Percentiles rank a stretch among this genome's conserved stretches.
Evolutionary conservation across 257 asterid species (phyloP).

Genomic region (Solanum appendiculatum): DNA sequence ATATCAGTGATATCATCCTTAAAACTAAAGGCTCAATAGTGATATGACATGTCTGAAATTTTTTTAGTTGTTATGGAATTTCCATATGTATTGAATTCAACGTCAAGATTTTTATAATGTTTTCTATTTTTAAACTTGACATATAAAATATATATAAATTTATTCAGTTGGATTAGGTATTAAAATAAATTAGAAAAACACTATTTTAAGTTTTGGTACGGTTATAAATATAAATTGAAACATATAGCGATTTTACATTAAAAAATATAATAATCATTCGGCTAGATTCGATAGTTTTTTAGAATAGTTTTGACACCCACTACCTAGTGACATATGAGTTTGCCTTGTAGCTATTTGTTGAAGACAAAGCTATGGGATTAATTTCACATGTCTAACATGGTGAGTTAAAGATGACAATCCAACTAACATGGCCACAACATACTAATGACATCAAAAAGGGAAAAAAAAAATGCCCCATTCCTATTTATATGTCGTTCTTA

Average conservation of each 20-base stretch:
- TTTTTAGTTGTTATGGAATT: not conserved
- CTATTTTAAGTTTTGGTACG: not conserved
- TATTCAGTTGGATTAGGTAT: not conserved
- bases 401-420: not conserved
- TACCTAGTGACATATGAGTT: not conserved
- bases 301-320: not conserved
- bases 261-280: not conserved
- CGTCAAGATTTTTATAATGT: not conserved
- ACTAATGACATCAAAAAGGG: not conserved
- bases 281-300: not conserved
- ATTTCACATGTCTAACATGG: not conserved
- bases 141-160: not conserved
- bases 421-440: not conserved
- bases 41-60: not conserved
- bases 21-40: not conserved
- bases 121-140: not conserved
- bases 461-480: too few species aligned
- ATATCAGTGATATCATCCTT: not conserved
- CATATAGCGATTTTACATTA: not conserved
- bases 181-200: not conserved
- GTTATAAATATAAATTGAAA: not conserved
- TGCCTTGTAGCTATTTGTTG: not conserved
- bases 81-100: not conserved
- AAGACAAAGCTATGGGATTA: not conserved
- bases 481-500: too few species aligned